phyloP scores from a whole-genome alignment of 768 basidiomycete species.

The Mycena albidolilacea region DNA sequence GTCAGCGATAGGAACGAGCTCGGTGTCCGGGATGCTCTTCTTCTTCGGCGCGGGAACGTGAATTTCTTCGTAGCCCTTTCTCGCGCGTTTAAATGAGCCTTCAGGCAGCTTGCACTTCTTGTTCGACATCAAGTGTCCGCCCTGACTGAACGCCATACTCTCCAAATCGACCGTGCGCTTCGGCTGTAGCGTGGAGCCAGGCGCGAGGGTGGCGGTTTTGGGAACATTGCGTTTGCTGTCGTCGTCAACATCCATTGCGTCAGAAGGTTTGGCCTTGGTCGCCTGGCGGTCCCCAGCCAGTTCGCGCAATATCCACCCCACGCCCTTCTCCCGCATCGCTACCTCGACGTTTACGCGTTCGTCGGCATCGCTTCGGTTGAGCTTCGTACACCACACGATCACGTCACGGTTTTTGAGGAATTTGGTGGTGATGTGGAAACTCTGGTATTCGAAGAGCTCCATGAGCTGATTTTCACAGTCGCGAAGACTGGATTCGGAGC shows the following conservation, averaged over 20 bases:
- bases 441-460: slow-evolving; percentile 95
- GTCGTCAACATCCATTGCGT: slow-evolving; percentile 86
- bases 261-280: slow-evolving; percentile 58
- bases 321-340: slow-evolving; percentile 97
- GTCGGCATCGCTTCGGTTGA: slow-evolving; percentile 90
- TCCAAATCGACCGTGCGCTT: slow-evolving; percentile 91
- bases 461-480: slow-evolving; percentile 97
- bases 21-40: slow-evolving; percentile 72
- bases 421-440: slow-evolving; percentile 90
- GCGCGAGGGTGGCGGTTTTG: slow-evolving; percentile 88
- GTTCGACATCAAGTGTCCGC: slow-evolving; percentile 97
- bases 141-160: slow-evolving; percentile 95
- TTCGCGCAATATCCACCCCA: slow-evolving; percentile 95
- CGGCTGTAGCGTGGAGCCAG: slow-evolving; percentile 90
- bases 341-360: slow-evolving; percentile 95
- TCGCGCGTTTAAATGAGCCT: slow-evolving; percentile 96
- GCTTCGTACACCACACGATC: slow-evolving; percentile 97
- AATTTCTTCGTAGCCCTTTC: slow-evolving; percentile 98
- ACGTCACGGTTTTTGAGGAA: slow-evolving; percentile 97
- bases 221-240: slow-evolving; percentile 70
- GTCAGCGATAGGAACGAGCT: slow-evolving; percentile 78
- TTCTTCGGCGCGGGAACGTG: slow-evolving; percentile 95
- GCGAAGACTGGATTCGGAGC: slow-evolving; percentile 88
- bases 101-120: slow-evolving; percentile 98
- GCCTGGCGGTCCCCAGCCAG: slow-evolving; percentile 85